Conservation (phyloP, 2,329 filamentous ascomycete species). For the Neofusicoccum laricinum region DNA sequence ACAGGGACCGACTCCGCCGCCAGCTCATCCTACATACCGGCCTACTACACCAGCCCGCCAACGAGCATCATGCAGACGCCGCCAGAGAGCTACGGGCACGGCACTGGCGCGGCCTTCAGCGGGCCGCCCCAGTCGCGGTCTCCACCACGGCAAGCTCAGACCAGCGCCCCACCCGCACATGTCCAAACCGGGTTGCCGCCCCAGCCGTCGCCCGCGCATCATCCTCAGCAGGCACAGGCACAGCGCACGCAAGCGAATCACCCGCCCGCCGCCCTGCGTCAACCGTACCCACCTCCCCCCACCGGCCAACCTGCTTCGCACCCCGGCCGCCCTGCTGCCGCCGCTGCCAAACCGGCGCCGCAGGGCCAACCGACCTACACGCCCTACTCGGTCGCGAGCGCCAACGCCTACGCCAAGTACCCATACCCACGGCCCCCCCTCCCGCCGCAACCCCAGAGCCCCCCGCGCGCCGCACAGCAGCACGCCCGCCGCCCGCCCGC, state of each 20-base stretch:
- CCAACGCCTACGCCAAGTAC: neutral
- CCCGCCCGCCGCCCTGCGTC: conserved; percentile 1
- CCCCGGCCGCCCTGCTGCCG: neutral
- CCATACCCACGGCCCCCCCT: conserved; percentile 21
- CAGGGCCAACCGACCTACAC: conserved; percentile 16
- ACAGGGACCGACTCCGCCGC: conserved; percentile 9
- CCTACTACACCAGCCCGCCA: conserved; percentile 9
- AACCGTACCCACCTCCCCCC: neutral
- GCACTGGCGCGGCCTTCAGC: neutral
- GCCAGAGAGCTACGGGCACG: conserved; percentile 7
- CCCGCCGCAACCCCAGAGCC: conserved; percentile 25
- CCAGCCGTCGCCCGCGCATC: neutral
- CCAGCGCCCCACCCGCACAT: neutral
- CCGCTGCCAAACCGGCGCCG: conserved; percentile 15
- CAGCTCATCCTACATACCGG: conserved; percentile 9
- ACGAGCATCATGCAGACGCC: conserved; percentile 12
- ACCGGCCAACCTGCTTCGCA: neutral
- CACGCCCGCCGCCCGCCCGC: neutral
- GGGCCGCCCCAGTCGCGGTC: neutral
- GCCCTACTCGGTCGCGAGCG: neutral
- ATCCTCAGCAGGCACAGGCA: neutral
- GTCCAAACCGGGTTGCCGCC: neutral
- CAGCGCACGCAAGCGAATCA: neutral
- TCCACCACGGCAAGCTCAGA: conserved; percentile 9
- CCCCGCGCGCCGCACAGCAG: neutral